Conservation (phyloP, 768 basidiomycete genomes). For the Suillus spraguei region DNA sequence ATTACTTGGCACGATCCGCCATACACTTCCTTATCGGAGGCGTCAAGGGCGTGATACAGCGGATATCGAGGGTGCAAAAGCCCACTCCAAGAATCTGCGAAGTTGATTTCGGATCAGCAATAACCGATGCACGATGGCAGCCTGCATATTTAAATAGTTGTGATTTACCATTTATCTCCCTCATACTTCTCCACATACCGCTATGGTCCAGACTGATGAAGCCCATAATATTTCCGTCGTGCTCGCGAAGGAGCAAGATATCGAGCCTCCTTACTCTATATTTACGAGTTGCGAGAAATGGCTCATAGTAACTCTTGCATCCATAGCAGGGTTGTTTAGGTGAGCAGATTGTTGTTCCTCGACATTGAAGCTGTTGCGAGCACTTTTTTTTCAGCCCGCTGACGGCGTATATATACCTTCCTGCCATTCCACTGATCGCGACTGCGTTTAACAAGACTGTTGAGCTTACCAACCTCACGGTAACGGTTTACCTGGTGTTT, state of each 20-base stretch:
- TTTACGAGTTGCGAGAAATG: conserved; percentile 61
- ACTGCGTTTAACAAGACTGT: conserved; percentile 56
- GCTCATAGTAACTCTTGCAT: conserved; percentile 59
- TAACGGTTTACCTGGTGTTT: conserved; percentile 56
- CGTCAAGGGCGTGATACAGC: not conserved
- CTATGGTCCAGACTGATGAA: not conserved
- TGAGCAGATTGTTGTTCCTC: conserved; percentile 14
- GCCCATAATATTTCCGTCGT: not conserved
- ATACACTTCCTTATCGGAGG: not conserved
- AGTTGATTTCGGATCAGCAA: not conserved
- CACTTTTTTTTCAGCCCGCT: conserved; percentile 48
- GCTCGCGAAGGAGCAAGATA: not conserved
- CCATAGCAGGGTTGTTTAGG: conserved; percentile 66
- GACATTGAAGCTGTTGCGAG: not conserved
- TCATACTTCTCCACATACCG: not conserved
- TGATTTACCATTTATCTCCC: not conserved
- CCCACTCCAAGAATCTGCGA: not conserved
- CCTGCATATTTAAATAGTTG: not conserved
- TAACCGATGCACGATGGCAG: not conserved
- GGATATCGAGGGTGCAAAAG: not conserved
- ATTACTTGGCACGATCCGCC: conserved; percentile 7
- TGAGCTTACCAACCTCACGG: conserved; percentile 75
- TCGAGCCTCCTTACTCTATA: conserved; percentile 39
- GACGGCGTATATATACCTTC: conserved; percentile 75
- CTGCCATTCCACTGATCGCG: conserved; percentile 69